Conservation (phyloP, 2,329 filamentous ascomycete species). For the Paecilomyces niveus region DNA sequence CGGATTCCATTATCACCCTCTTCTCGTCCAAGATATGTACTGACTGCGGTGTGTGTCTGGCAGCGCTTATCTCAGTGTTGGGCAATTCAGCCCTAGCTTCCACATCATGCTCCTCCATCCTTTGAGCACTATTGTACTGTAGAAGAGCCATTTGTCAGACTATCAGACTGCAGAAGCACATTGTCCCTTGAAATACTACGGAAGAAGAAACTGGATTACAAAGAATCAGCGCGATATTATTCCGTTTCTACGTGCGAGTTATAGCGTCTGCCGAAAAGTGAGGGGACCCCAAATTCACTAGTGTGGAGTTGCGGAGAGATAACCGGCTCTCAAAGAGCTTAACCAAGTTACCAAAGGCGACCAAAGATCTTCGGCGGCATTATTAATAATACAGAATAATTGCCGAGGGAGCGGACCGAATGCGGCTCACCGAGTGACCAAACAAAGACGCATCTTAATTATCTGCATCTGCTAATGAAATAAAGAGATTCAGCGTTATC, state of each 20-base stretch:
- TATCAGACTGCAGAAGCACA: neutral
- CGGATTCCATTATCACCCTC: neutral
- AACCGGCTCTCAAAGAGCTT: neutral
- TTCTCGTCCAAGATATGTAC: neutral
- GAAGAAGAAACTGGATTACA: neutral
- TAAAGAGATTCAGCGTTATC: neutral
- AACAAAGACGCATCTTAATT: neutral
- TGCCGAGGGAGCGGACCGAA: neutral
- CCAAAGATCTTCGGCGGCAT: conserved; percentile 8
- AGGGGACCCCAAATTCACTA: neutral
- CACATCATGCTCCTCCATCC: neutral
- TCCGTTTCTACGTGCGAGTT: neutral
- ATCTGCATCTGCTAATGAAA: neutral
- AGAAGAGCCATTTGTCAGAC: neutral
- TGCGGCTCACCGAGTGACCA: neutral
- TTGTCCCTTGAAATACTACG: neutral
- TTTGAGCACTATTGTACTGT: neutral
- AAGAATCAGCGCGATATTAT: neutral
- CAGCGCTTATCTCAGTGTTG: neutral
- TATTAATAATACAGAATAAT: conserved; percentile 3
- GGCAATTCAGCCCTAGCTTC: neutral
- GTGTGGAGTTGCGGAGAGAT: neutral
- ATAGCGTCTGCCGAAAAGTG: neutral
- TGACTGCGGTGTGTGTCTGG: neutral
- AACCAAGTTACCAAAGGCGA: conserved; percentile 1